phyloP scores from a whole-genome alignment of 2,329 filamentous ascomycete species.

The Aspergillus sp. region DNA sequence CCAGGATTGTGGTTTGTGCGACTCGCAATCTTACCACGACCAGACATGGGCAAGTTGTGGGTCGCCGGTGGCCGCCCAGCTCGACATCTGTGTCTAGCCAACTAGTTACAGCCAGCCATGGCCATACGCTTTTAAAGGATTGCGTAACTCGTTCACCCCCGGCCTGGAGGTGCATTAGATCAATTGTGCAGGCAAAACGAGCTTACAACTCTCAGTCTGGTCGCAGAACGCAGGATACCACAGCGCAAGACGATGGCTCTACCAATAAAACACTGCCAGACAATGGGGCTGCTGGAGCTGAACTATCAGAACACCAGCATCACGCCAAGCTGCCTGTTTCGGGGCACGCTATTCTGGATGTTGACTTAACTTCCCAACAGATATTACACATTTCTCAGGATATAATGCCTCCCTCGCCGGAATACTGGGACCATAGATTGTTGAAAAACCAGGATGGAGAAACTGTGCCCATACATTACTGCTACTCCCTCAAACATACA shows the following conservation, averaged over 20 bases:
- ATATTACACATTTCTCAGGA: neutral
- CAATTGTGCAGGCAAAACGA: neutral
- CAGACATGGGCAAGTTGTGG: neutral
- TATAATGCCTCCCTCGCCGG: conserved; percentile 2
- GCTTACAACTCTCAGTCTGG: neutral
- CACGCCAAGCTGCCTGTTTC: neutral
- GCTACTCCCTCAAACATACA: conserved; percentile 64
- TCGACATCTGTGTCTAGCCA: neutral
- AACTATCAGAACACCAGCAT: neutral
- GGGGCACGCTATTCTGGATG: neutral
- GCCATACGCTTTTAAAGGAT: neutral
- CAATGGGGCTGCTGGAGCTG: neutral
- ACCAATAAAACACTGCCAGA: neutral
- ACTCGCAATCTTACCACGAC: neutral
- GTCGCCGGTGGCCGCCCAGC: neutral
- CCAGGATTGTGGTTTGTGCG: neutral
- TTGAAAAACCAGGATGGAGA: conserved; percentile 51
- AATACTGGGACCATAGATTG: conserved; percentile 35
- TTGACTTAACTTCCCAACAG: neutral
- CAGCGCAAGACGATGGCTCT: neutral
- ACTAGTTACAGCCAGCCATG: neutral
- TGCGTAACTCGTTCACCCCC: neutral
- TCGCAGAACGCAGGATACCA: neutral
- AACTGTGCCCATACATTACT: conserved; percentile 74
- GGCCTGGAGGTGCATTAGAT: neutral